Percentiles rank a stretch among this genome's conserved stretches.
Evolutionary conservation across 495 filamentous ascomycete species (phyloP).

Genomic region (Chaetomium fimeti): DNA sequence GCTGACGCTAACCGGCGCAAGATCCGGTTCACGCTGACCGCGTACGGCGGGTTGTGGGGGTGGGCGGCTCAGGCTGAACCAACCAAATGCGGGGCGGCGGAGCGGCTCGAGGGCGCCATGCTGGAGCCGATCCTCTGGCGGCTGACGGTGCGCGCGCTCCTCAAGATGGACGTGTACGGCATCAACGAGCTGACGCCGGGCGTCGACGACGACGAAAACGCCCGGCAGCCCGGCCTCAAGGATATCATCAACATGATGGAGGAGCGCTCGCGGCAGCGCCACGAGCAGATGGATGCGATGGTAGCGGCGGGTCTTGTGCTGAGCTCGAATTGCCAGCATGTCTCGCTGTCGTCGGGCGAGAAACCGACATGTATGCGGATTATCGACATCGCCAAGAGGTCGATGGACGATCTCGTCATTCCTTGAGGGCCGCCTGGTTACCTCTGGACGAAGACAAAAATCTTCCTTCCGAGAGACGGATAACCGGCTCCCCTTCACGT

Average conservation of each 20-base stretch:
- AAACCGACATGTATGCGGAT: slow-evolving; percentile 47
- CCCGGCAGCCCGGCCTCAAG: slow-evolving; percentile 43
- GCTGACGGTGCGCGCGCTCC: slow-evolving; percentile 48
- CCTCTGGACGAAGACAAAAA: neutral
- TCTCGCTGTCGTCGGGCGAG: slow-evolving; percentile 21
- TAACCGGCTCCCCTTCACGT: neutral
- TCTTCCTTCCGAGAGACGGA: neutral
- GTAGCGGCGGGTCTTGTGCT: slow-evolving; percentile 31
- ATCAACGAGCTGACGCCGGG: slow-evolving; percentile 30
- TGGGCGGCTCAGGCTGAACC: slow-evolving; percentile 17
- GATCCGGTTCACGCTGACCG: slow-evolving; percentile 44
- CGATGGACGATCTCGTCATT: slow-evolving; percentile 50
- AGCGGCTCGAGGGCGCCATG: slow-evolving; percentile 30
- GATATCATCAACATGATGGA: slow-evolving; percentile 53
- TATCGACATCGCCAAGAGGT: slow-evolving; percentile 49
- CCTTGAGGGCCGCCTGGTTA: slow-evolving; percentile 29
- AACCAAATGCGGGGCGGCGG: slow-evolving; percentile 25
- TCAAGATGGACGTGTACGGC: slow-evolving; percentile 56
- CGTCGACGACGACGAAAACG: slow-evolving; percentile 6
- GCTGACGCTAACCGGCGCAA: slow-evolving; percentile 42
- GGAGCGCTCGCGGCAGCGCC: slow-evolving; percentile 43
- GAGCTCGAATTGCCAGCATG: slow-evolving; percentile 22
- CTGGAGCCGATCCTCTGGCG: slow-evolving; percentile 53
- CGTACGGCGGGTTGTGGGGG: slow-evolving; percentile 50
- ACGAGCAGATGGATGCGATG: slow-evolving; percentile 41